Percentiles rank a stretch among this genome's conserved stretches.
Conservation (phyloP, 352 stramenopile species). For the Halophytophthora batemanensis region DNA sequence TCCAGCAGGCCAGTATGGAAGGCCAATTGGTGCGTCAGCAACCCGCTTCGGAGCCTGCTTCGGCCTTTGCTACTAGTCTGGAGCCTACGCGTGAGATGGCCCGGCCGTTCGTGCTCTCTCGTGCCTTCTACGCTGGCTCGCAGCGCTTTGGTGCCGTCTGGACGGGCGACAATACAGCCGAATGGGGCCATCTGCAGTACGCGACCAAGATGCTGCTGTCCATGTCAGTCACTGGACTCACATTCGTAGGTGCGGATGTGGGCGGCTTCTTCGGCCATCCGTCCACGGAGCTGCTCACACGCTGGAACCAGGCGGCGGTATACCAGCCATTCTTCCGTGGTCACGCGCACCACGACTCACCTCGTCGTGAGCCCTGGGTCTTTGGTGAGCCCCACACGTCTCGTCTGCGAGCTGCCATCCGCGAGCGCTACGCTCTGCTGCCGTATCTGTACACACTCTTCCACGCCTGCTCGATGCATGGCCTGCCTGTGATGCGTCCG, state of each 20-base stretch:
- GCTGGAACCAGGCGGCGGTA: constrained; percentile 94
- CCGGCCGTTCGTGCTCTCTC: constrained; percentile 97
- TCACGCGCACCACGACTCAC: constrained; percentile 99
- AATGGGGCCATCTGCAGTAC: constrained; percentile 96
- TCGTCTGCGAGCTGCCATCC: constrained; percentile 88
- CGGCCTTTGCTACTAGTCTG: constrained; percentile 40
- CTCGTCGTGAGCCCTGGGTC: constrained; percentile 97
- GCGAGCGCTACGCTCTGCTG: constrained; percentile 95
- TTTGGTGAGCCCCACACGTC: constrained; percentile 94
- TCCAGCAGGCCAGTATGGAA: constrained; percentile 95
- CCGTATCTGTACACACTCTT: constrained; percentile 96
- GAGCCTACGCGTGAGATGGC: constrained; percentile 45
- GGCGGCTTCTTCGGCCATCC: constrained; percentile 99
- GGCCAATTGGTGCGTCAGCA: constrained; percentile 84
- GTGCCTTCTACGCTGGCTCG: constrained; percentile 97
- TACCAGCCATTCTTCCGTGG: constrained; percentile 99
- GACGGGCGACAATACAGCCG: constrained; percentile 97
- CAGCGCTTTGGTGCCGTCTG: constrained; percentile 97
- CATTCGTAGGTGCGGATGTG: constrained; percentile 98
- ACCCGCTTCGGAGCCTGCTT: constrained; percentile 32
- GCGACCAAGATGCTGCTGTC: constrained; percentile 97
- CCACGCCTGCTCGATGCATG: constrained; percentile 43
- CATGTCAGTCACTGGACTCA: constrained; percentile 94
- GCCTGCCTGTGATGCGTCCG: constrained; percentile 90
- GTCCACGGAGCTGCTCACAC: constrained; percentile 94